These are phyloP conservation scores for Flaveria sonorensis DNA, from an alignment of 129 eudicot genomes.

Conservation along the genomic window DNA sequence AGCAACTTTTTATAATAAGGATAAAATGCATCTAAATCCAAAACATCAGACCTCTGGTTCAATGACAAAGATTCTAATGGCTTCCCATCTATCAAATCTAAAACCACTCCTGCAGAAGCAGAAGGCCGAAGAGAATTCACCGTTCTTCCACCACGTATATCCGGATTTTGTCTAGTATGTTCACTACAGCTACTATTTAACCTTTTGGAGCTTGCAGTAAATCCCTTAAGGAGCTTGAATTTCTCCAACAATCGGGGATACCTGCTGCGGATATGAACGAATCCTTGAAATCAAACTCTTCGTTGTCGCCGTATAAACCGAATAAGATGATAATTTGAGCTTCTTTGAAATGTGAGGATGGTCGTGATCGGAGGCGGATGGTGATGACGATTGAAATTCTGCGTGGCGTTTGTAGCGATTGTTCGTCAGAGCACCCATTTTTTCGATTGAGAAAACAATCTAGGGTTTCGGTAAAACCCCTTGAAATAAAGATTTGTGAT, in stretches of 20 bases:
- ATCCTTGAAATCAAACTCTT: constrained; percentile 29
- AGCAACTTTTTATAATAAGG: constrained; percentile 37
- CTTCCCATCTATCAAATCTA: constrained; percentile 30
- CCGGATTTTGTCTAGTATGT: constrained; percentile 26
- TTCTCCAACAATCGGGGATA: constrained; percentile 35
- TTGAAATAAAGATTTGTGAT: too few relatives aligned
- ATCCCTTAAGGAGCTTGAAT: constrained; percentile 62
- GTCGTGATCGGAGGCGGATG: constrained; percentile 13
- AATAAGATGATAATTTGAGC: constrained; percentile 24
- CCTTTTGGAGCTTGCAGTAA: not conserved
- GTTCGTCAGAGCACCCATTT: constrained; percentile 56
- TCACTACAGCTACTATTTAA: not conserved
- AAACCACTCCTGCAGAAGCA: constrained; percentile 29
- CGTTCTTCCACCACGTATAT: too few relatives aligned
- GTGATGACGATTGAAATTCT: constrained; percentile 17
- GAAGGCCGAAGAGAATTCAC: constrained; percentile 21
- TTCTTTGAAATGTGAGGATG: constrained; percentile 44
- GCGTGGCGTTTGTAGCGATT: constrained; percentile 46
- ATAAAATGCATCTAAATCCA: constrained; percentile 17
- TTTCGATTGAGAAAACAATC: not conserved
- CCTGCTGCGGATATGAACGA: constrained; percentile 38
- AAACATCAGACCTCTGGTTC: constrained; percentile 18
- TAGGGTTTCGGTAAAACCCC: constrained; percentile 28
- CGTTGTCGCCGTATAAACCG: not conserved
- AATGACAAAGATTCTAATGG: constrained; percentile 29